Evolutionary conservation across 148 eudicot species (phyloP), one percentile per base, ranked within the genome.

Genomic region (Fagopyrum esculentum): DNA sequence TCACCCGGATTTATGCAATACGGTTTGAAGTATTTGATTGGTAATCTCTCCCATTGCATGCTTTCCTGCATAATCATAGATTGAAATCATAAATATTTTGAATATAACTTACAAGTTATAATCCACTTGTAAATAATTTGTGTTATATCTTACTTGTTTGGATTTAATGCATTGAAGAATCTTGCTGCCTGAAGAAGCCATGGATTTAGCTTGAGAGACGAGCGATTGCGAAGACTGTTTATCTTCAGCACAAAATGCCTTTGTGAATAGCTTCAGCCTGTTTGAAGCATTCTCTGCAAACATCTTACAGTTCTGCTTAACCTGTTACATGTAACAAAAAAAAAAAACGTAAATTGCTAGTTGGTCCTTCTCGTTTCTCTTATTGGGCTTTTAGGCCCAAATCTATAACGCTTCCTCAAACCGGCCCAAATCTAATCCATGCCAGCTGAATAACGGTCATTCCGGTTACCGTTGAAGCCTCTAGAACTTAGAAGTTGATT

Each of bases 171-270:
- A 66, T 47, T 81, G 89, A 64, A 89, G 84, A 77, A 76, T 80
- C 73, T 91, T 89, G 48, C 73, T 78, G 66, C 82, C 90, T 47
- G 72, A 68, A 46, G 73, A 30, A 71, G 83, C 80, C 72, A 85
- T 74, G 11, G 79, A 80, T 77, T 86, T 89, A 66, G 88, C 87
- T 80, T 86, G 92, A 68, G 83, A 85, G 46, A 86, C 74, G 44
- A 83, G 73, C 63, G 86, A 85, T 69, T 74, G 85, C 57, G 86
- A 81, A 73, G 84, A 77, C 48, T 71, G 55, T 26, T 54, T 45
- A 50, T 89, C 92, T 74, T 88, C 83, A n/a, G 88, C 92, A 75
- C 85, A 85, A 63, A 89, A 91, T n/a, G 91, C 92, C 84, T 84
- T 85, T 69, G 88, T 80, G 54, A 74, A 88, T 0, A 91, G 78